Evolutionary conservation across 257 asterid genomes (phyloP), one percentile per base, ranked within the genome.

Genomic region (Solanum lycopersicoides): DNA sequence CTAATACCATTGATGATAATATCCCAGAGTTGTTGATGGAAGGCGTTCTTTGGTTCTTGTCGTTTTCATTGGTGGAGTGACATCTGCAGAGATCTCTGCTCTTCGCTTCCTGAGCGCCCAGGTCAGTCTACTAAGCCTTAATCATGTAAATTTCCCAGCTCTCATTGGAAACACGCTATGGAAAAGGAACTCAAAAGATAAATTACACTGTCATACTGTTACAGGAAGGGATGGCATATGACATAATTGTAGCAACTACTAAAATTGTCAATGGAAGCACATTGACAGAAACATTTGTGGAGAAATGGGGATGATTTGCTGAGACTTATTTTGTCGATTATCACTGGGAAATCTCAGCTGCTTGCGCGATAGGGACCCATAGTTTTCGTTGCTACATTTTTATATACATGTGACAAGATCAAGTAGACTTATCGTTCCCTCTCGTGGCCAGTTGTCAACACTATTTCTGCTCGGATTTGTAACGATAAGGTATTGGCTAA

Each of bases 11-110:
- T 89, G 87, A 86, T 87, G 84, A 74, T 88, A 44, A 79, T 88
- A 44, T 91, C 86, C 73, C 94, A 95, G 98, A 87, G 89, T 91
- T 88, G 94, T 92, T 42, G 95, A 93, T 87, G 99, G 99, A 89
- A 94, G 98, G 89, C 99, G 99, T 16, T 92, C 96, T 72, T 86
- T 97, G 88, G 97, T 97, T 92, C 98, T 96, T 34, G 99, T 97
- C 35, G 99, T 97, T 89, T 97, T 97, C 80, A 90, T 97, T 89
- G 99, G 99, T 72, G 99, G 99, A 83, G 99, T 97, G 83, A 97
- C 99, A 23, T 93, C 93, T 89, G 99, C 99, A 59, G 99, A 97
- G 92, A 96, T 96, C 39, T 94, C 99, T 86, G 99, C 99, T 76
- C 99, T 97, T 89, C 99, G 99, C 45, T 96, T 95, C 89, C 97